Conservation (phyloP, 163 green algal species). For the Chlamydomonas reinhardtii region DNA sequence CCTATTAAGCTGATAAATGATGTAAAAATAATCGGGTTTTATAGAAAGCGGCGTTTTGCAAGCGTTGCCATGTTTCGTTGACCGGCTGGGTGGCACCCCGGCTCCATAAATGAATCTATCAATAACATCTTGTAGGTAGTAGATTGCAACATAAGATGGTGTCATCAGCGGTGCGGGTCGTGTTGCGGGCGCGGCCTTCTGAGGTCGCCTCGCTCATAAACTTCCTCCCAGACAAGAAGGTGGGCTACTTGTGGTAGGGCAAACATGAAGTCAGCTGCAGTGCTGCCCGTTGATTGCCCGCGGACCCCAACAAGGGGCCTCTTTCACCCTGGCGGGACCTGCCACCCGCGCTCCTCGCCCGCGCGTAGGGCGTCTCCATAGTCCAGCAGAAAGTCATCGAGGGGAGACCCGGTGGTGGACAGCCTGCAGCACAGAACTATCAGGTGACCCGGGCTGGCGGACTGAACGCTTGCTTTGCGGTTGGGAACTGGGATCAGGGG, state of each 20-base stretch:
- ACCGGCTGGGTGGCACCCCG: too few relatives aligned
- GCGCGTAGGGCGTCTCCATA: not conserved
- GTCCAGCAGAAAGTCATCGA: constrained; percentile 41
- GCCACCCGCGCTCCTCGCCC: not conserved
- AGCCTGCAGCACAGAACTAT: constrained; percentile 33
- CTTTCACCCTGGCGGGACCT: too few relatives aligned
- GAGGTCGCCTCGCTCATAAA: constrained; percentile 14
- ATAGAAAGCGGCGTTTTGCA: too few relatives aligned
- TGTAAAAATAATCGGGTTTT: too few relatives aligned
- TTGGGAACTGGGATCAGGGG: too few relatives aligned
- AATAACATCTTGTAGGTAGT: not conserved
- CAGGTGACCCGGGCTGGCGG: not conserved
- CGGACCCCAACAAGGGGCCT: too few relatives aligned
- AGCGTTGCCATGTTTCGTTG: too few relatives aligned
- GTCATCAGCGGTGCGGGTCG: constrained; percentile 35
- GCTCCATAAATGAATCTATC: too few relatives aligned
- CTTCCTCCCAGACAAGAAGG: constrained; percentile 31
- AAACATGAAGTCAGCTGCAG: too few relatives aligned
- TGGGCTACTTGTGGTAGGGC: not conserved
- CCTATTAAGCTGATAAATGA: too few relatives aligned
- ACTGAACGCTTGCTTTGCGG: too few relatives aligned
- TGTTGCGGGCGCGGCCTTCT: constrained; percentile 41
- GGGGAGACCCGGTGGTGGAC: constrained; percentile 2
- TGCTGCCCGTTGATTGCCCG: not conserved
- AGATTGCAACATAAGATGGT: not conserved